phyloP scores from a whole-genome alignment of 2,329 filamentous ascomycete species.

The Xylariaceae sp. region DNA sequence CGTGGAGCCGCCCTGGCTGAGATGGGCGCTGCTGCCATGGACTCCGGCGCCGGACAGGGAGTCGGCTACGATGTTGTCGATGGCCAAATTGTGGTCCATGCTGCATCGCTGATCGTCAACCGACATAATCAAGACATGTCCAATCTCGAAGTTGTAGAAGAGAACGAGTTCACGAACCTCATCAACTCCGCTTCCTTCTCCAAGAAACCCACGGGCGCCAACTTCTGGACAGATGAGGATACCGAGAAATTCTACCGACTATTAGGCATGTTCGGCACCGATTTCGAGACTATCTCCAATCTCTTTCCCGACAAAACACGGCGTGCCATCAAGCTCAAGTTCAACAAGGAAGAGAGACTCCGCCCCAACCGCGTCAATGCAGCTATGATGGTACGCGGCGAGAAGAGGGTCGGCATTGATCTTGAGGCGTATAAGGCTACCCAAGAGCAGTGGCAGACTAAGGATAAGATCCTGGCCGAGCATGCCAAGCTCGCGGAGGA shows the following conservation, averaged over 20 bases:
- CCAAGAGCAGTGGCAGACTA: slow-evolving; percentile 44
- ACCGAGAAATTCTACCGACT: slow-evolving; percentile 75
- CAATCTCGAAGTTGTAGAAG: slow-evolving; percentile 60
- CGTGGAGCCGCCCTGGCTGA: slow-evolving; percentile 19
- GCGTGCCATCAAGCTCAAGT: slow-evolving; percentile 76
- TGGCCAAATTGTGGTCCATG: slow-evolving; percentile 69
- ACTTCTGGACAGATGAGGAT: slow-evolving; percentile 66
- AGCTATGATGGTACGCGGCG: slow-evolving; percentile 53
- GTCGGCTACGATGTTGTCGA: slow-evolving; percentile 56
- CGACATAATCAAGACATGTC: slow-evolving; percentile 54
- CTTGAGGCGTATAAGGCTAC: slow-evolving; percentile 56
- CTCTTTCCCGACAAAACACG: slow-evolving; percentile 71
- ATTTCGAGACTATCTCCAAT: slow-evolving; percentile 74
- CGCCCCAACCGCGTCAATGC: slow-evolving; percentile 61
- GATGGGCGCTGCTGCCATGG: slow-evolving; percentile 20
- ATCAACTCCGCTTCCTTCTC: slow-evolving; percentile 65
- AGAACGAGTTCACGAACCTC: slow-evolving; percentile 70
- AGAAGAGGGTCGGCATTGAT: slow-evolving; percentile 55
- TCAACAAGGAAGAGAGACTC: slow-evolving; percentile 71
- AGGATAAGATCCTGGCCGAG: slow-evolving; percentile 54
- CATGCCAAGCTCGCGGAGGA: slow-evolving; percentile 39
- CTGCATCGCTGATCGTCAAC: slow-evolving; percentile 64
- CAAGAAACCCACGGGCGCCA: slow-evolving; percentile 57
- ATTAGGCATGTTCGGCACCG: slow-evolving; percentile 73
- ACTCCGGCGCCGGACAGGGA: slow-evolving; percentile 27